Evolutionary conservation across 1,284 basidiomycete genomes (phyloP), one percentile per base, ranked within the genome.

Genomic region (Mycena sp.): DNA sequence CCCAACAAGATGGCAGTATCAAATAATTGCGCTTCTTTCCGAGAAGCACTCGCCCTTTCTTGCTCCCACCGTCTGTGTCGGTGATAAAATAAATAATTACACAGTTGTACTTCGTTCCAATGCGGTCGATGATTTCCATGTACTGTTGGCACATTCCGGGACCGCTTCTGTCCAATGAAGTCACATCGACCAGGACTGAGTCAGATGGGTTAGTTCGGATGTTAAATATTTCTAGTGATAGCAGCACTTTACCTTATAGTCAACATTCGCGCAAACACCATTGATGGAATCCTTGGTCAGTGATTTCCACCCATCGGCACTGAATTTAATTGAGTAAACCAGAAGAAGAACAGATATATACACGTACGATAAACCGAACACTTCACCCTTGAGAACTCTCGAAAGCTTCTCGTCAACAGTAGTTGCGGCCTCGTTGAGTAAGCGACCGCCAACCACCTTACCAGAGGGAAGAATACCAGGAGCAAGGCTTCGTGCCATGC

Each of bases 41-140:
- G 19, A 64, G 32, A n/a, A 60, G 50, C 19, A 17, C 25, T 37
- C 44, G 63, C 4, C 51, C 63, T 19, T 46, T 45, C 51, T 54
- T 64, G 26, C 45, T 58, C 32, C 61, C 55, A 14, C 61, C 61
- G 51, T 63, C 61, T 35, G 44, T 26, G 35, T 64, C 63, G 19
- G 63, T 64, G 12, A 28, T 45, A 25, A 45, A 45, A 28, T 28
- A 45, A 11, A 45, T 17, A 25, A 35, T 25, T 10, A 11, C n/a
- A 29, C 49, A 51, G 17, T 35, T 26, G 26, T 52, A 52, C 26
- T 52, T 52, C 2, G 14, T 10, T 52, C 37, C 50, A 19, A 38
- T 28, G 19, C 26, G 50, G 26, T 52, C 50, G 26, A 52, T 52
- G 19, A 52, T 52, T 5, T 48, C 45, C 10, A 3, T 17, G 44